These are phyloP conservation scores for Chrysoporthe austroafricana DNA, from an alignment of 2,329 filamentous ascomycete genomes.

Conservation along the genomic window DNA sequence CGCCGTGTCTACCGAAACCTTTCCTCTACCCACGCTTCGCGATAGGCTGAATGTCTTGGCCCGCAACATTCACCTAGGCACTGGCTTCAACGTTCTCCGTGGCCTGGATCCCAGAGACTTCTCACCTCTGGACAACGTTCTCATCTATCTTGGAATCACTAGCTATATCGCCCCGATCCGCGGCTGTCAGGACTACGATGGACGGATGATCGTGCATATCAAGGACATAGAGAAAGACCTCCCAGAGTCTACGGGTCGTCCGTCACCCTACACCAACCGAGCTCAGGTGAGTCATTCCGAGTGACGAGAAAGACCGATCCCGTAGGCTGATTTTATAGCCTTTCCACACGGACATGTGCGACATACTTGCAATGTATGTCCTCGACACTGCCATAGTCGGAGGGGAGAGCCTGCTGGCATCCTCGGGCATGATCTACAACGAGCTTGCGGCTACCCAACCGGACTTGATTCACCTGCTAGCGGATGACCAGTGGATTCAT, in stretches of 20 bases:
- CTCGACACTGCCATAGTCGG: slow-evolving; percentile 28
- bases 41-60: slow-evolving; percentile 28
- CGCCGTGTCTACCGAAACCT: slow-evolving; percentile 30
- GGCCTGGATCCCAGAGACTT: slow-evolving; percentile 48
- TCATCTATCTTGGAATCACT: slow-evolving; percentile 51
- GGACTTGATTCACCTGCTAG: slow-evolving; percentile 31
- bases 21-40: slow-evolving; percentile 32
- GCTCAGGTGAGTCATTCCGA: no score
- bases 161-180: slow-evolving; percentile 49
- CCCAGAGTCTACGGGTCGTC: slow-evolving; percentile 25
- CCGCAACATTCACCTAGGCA: slow-evolving; percentile 31
- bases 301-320: no score
- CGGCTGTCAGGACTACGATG: slow-evolving; percentile 38
- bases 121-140: slow-evolving; percentile 46
- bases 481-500: slow-evolving; percentile 30
- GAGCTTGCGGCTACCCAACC: slow-evolving; percentile 30
- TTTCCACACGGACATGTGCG: slow-evolving; percentile 50
- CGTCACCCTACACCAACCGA: no score
- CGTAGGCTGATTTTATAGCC: slow-evolving; percentile 14
- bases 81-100: slow-evolving; percentile 49
- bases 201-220: slow-evolving; percentile 36
- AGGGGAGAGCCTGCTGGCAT: slow-evolving; percentile 6
- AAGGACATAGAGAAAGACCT: slow-evolving; percentile 31
- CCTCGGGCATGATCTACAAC: slow-evolving; percentile 29
- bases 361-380: slow-evolving; percentile 38